Base-by-base conservation (phyloP, 2,329 filamentous ascomycete genomes). In the Microcyclospora pomicola region DNA sequence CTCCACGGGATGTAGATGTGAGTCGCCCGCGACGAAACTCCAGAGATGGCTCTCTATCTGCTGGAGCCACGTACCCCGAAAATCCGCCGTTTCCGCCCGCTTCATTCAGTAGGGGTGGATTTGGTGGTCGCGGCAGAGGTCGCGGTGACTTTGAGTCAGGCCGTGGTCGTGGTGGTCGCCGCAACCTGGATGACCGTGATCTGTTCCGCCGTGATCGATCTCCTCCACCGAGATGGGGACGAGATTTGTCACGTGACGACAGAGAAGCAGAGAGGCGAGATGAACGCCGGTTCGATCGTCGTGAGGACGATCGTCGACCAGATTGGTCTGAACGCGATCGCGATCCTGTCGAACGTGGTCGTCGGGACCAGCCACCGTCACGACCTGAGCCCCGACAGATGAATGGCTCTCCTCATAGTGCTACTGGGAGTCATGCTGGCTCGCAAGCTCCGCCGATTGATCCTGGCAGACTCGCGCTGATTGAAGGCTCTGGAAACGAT, bases 31-130 rank as follows among this genome's bases (percentile, higher is more conserved):
- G 80, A 38, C 69, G 80, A 34, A 76, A 72, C 12, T 84, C 80
- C 7, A 69, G 82, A 50, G 82, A 87, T 50, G 81, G 80, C 0
- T 80, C 81, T 9, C 71, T 76, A 15, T 82, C 80, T 1, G 79
- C 77, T 13, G 77, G 77, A 4, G 83, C 81, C 2, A 75, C 75
- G 9, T 76, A 75, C 15, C 82, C 80, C 0, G 81, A 86, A 44
- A 69, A 73, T 10, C 67, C 72, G 1, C 77, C 79, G 40, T 70
- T 67, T 13, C 59, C 66, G 7, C 67, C 69, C 7, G 68, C 69
- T 38, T 61, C 64, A 41, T 58, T 61, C 14, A 72, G 34, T 31
- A 19, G 32, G 34, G 39, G 33, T 9, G 37, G 36, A 10, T 35
- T 33, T 29, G 28, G 53, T 36, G 49, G 52, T 14, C 47, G 45